Conservation (phyloP, 2,329 filamentous ascomycete species). For the Diaporthe vaccinii region DNA sequence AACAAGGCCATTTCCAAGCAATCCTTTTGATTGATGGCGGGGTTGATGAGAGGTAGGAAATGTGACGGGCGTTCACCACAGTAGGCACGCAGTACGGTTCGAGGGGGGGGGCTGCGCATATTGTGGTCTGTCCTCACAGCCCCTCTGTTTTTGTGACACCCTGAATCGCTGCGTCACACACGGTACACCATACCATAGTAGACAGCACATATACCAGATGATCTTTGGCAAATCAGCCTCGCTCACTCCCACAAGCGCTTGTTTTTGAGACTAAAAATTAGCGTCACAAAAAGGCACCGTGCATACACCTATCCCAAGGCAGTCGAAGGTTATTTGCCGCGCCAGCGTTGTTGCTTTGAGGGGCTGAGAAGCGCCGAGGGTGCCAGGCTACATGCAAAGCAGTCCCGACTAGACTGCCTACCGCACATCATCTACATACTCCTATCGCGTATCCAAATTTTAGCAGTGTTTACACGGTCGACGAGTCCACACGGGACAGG, state of each 20-base stretch:
- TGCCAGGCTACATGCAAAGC: neutral
- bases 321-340: slow-evolving; percentile 12
- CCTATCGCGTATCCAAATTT: neutral
- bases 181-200: neutral
- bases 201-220: neutral
- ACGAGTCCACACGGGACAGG: neutral
- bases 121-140: neutral
- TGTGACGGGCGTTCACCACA: neutral
- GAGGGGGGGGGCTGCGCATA: neutral
- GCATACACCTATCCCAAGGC: neutral
- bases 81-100: neutral
- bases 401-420: neutral
- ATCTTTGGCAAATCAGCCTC: neutral
- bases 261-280: neutral
- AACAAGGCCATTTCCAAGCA: neutral
- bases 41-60: neutral
- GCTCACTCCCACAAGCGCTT: neutral
- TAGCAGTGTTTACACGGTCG: neutral
- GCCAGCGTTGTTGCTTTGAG: neutral
- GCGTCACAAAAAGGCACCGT: neutral
- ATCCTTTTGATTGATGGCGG: slow-evolving; percentile 10
- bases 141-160: neutral
- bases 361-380: slow-evolving; percentile 8
- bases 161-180: neutral
- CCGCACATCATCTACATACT: neutral